Evolutionary conservation across 1,139 yeast species (phyloP).

Genomic region (Arxiozyma slooffiae): DNA sequence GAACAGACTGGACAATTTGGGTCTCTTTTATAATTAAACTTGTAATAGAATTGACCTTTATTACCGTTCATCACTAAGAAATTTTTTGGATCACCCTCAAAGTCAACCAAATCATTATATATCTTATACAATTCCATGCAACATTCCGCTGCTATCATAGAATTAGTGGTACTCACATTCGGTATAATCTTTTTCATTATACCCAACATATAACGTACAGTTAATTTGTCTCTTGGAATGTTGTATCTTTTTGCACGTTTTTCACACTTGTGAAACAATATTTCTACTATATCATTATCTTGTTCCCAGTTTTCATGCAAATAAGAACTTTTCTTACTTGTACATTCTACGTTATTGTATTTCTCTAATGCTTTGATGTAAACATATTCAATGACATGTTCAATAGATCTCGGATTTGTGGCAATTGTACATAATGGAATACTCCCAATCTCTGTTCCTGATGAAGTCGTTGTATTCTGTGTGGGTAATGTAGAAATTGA

Average conservation of each 20-base stretch:
- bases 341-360: not conserved
- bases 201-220: slow-evolving; percentile 64
- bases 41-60: slow-evolving; percentile 64
- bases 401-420: slow-evolving; percentile 85
- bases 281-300: slow-evolving; percentile 50
- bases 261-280: slow-evolving; percentile 50
- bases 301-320: slow-evolving; percentile 38
- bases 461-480: not conserved
- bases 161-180: slow-evolving; percentile 89
- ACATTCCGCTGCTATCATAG: slow-evolving; percentile 82
- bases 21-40: slow-evolving; percentile 53
- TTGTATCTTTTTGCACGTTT: slow-evolving; percentile 54
- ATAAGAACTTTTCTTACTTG: not conserved
- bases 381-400: slow-evolving; percentile 93
- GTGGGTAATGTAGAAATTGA: slow-evolving; percentile 59
- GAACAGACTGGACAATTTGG: slow-evolving; percentile 62
- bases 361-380: slow-evolving; percentile 25
- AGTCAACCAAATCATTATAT: too few species aligned
- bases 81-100: slow-evolving; percentile 41
- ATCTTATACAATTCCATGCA: too few species aligned
- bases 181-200: slow-evolving; percentile 90
- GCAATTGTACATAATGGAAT: slow-evolving; percentile 88
- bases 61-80: slow-evolving; percentile 84
- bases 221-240: slow-evolving; percentile 53
- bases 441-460: slow-evolving; percentile 43